These are phyloP conservation scores for Hygrophoropsis aurantiaca DNA, from an alignment of 768 basidiomycete genomes.

Conservation along the genomic window DNA sequence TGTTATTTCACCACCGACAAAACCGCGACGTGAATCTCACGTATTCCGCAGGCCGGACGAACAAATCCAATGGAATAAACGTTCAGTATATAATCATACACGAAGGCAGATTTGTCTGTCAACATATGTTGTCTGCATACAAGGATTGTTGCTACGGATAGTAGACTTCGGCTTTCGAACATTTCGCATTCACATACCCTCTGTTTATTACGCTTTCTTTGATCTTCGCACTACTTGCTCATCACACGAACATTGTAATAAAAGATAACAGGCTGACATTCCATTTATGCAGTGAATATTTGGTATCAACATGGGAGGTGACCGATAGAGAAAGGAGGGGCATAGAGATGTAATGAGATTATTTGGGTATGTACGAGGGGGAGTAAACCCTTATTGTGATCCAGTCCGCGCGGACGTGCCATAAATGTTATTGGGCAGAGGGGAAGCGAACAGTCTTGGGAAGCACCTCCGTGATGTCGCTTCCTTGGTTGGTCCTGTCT, in stretches of 20 bases:
- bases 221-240: neutral
- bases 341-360: neutral
- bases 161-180: slow-evolving; percentile 8
- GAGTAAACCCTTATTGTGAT: too few relatives aligned
- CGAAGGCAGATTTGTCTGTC: neutral
- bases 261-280: slow-evolving; percentile 6
- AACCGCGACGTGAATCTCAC: neutral
- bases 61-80: slow-evolving; percentile 61
- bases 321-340: neutral
- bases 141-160: slow-evolving; percentile 10
- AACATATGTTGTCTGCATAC: neutral
- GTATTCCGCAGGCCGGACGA: slow-evolving; percentile 56
- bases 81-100: neutral
- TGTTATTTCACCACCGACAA: slow-evolving; percentile 14
- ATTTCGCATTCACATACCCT: slow-evolving; percentile 19
- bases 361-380: too few relatives aligned
- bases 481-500: too few relatives aligned
- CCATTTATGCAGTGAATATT: too few relatives aligned
- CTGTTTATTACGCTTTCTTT: slow-evolving; percentile 15
- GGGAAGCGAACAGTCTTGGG: slow-evolving; percentile 34
- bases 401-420: slow-evolving; percentile 5
- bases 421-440: slow-evolving; percentile 33
- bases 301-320: too few relatives aligned
- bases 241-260: slow-evolving; percentile 15
- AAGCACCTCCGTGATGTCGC: neutral